Evolutionary conservation across 495 filamentous ascomycete species (phyloP), one percentile per base, ranked within the genome.

Genomic region (Chaetomidium leptoderma): DNA sequence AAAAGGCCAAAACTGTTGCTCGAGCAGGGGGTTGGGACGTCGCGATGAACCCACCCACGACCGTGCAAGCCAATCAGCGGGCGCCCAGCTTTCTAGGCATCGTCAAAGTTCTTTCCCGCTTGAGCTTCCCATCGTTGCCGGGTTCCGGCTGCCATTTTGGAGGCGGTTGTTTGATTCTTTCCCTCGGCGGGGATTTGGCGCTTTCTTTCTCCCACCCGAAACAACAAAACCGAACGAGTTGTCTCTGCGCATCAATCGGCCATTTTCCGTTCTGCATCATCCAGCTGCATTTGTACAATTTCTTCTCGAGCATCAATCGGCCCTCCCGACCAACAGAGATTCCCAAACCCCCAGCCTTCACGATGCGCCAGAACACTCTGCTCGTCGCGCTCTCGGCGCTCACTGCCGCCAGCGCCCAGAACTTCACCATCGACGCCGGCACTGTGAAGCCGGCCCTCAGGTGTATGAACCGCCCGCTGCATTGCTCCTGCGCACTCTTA

Each of bases 311-410:
- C 44, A 57, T 49, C 45, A 49, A 23, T 30, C n/a, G n/a, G n/a
- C n/a, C n/a, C n/a, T 56, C 39, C 35, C 37, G n/a, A 16, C 47
- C 47, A 52, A 19, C 47, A 23, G 24, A 53, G 9, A 45, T 17
- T 30, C 44, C 5, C 39, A 21, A n/a, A n/a, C n/a, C n/a, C n/a
- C n/a, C n/a, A n/a, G n/a, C n/a, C 36, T 27, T 60, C 66, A 59
- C 58, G 16, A 74, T 71, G 71, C 67, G 67, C 58, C 56, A 62
- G 32, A 54, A 57, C 55, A 55, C 62, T 53, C 26, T 69, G 32
- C 42, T 72, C 58, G 59, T 59, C 53, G 69, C 69, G 43, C 63
- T 74, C 33, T 68, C 69, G 32, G 67, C 68, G 53, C 56, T 68
- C 53, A 47, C 59, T 37, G 37, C 58, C 44, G 67, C 56, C 14